Evolutionary conservation across 768 basidiomycete species (phyloP), one percentile per base, ranked within the genome.

Genomic region (Auricularia heimuer): DNA sequence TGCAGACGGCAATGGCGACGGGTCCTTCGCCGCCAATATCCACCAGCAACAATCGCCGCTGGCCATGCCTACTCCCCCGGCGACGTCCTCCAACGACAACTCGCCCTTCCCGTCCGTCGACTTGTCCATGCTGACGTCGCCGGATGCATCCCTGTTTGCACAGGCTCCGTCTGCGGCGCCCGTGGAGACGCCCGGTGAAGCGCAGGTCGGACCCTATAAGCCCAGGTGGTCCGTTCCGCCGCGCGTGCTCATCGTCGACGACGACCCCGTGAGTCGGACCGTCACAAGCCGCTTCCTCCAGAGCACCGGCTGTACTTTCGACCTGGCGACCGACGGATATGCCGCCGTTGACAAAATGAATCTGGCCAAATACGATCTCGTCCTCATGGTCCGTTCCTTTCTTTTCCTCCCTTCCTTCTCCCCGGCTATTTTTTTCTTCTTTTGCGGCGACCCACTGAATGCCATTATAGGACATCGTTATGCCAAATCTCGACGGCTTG

Each of bases 341-440:
- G 86, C 85, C 1, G 96, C 96, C 0, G 94, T 98, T 64, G 88
- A 89, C 70, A 96, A 93, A 82, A 97, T 98, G 93, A 95, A 96
- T 76, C 73, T 91, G 74, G 92, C 91, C 70, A 94, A 94, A 79
- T 98, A 97, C 74, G 96, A 98, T 75, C 75, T 98, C 72, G 94
- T 97, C 67, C 74, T 98, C 65, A 98, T 98, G 95, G 92, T 91
- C 68, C 56, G 85, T 80, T 14, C 29, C 29, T 29, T 29, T 29
- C 29, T 29, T 29, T 29, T 29, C 29, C 29, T 29, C 29, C 29
- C 29, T 29, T 29, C 29, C 29, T 29, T 29, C 29, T 29, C 29
- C 29, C 29, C 29, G 29, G 29, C 29, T 29, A 29, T 7, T 42
- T 42, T 8, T 14, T 63, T 51, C 58, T 42, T 42, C 45, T 61